Evolutionary conservation across 768 basidiomycete genomes (phyloP).

Genomic region (Boletus rubropictus): DNA sequence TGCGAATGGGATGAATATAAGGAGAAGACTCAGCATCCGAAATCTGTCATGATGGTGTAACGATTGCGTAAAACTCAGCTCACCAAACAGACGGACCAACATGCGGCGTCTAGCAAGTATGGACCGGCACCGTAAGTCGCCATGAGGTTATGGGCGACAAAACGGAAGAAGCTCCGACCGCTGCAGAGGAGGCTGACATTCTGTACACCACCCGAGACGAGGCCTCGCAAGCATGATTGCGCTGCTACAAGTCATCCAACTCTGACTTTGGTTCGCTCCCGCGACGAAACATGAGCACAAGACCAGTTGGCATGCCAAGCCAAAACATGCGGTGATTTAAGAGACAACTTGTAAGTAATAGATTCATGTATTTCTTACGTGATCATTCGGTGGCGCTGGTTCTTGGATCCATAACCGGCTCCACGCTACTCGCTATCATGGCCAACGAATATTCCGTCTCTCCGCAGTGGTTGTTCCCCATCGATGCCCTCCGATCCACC

Average conservation of each 20-base stretch:
- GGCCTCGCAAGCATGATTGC: too few species aligned
- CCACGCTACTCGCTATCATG: conserved; percentile 12
- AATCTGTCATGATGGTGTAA: conserved; percentile 25
- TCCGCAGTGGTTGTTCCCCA: conserved; percentile 70
- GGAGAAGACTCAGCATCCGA: conserved; percentile 10
- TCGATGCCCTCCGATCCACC: conserved; percentile 51
- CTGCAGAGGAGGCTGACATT: not conserved
- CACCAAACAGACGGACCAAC: conserved; percentile 19
- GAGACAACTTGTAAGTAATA: conserved; percentile 9
- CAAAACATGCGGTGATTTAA: not conserved
- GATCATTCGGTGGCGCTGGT: conserved; percentile 22
- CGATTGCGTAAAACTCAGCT: conserved; percentile 30
- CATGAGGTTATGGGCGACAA: not conserved
- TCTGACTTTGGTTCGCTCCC: too few species aligned
- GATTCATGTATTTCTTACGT: conserved; percentile 18
- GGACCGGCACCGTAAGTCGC: conserved; percentile 4
- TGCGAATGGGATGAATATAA: conserved; percentile 9
- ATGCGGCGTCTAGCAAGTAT: conserved; percentile 10
- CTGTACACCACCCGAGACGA: not conserved
- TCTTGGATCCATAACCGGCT: conserved; percentile 3
- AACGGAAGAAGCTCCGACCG: not conserved
- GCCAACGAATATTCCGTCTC: conserved; percentile 24
- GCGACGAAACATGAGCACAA: conserved; percentile 1
- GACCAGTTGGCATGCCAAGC: conserved; percentile 1
- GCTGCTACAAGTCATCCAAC: conserved; percentile 15